phyloP scores from a whole-genome alignment of 495 filamentous ascomycete genomes.

The Podospora conica region DNA sequence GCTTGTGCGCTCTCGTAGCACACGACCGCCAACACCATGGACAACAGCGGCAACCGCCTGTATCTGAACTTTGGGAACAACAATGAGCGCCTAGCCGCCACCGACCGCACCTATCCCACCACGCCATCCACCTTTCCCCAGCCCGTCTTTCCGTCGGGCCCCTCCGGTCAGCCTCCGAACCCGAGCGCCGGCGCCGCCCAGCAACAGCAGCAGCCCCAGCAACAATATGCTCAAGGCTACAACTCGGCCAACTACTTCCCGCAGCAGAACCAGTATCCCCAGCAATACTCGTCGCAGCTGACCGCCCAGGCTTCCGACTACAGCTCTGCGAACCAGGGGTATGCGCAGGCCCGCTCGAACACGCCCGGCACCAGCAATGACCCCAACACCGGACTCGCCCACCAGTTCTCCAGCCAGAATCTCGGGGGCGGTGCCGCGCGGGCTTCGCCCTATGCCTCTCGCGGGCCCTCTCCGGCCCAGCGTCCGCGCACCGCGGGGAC shows the following conservation, averaged over 20 bases:
- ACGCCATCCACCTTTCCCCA: conserved; percentile 96
- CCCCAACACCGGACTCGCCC: conserved; percentile 78
- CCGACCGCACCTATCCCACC: conserved; percentile 85
- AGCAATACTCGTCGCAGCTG: conserved; percentile 30
- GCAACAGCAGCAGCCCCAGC: conserved; percentile 33
- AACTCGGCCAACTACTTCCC: conserved; percentile 26
- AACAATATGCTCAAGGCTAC: conserved; percentile 41
- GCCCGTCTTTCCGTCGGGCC: conserved; percentile 55
- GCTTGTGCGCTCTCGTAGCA: neutral
- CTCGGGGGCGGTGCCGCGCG: conserved; percentile 63
- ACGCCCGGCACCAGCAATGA: conserved; percentile 52
- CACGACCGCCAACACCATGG: conserved; percentile 32
- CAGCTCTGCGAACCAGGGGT: conserved; percentile 31
- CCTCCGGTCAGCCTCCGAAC: conserved; percentile 24
- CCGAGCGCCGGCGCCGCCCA: conserved; percentile 16
- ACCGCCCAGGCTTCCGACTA: conserved; percentile 24
- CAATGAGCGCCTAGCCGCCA: conserved; percentile 57
- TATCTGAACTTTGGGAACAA: conserved; percentile 67
- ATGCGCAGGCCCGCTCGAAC: conserved; percentile 54
- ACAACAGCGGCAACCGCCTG: conserved; percentile 55
- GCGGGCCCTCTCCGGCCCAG: conserved; percentile 63
- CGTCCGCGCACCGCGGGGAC: conserved; percentile 75
- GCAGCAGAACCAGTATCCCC: conserved; percentile 32
- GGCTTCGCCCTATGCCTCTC: conserved; percentile 57
- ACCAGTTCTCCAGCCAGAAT: conserved; percentile 97